Evolutionary conservation across 148 eudicot genomes (phyloP).

Genomic region (Silene uniflora): DNA sequence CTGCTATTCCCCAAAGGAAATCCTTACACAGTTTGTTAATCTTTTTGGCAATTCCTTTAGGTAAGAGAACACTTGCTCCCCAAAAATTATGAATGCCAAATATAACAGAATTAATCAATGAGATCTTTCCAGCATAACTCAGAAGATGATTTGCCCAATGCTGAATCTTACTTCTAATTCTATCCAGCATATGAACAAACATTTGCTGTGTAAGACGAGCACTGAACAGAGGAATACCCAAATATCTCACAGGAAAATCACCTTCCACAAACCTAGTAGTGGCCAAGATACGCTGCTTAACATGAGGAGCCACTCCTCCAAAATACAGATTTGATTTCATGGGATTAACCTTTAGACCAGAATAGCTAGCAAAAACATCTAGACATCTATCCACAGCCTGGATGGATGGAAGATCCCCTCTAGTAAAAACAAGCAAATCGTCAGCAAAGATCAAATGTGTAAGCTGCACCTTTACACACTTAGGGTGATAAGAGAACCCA

Average conservation of each 20-base stretch:
- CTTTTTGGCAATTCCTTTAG: background rate
- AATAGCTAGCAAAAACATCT: no score
- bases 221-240: background rate
- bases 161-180: background rate
- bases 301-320: background rate
- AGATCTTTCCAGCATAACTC: background rate
- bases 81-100: background rate
- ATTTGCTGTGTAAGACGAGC: background rate
- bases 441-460: no score
- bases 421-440: no score
- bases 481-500: no score
- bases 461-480: no score
- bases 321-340: no score
- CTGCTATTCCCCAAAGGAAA: background rate
- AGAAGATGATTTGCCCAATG: background rate
- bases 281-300: background rate
- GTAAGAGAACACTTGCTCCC: background rate
- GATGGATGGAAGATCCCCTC: no score
- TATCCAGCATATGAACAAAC: background rate
- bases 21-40: background rate
- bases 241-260: background rate
- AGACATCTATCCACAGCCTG: no score
- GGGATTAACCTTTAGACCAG: background rate
- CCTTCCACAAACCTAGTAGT: background rate
- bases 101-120: background rate